Evolutionary conservation across 1,284 basidiomycete species (phyloP).

Genomic region (Laetiporus sulphureus): DNA sequence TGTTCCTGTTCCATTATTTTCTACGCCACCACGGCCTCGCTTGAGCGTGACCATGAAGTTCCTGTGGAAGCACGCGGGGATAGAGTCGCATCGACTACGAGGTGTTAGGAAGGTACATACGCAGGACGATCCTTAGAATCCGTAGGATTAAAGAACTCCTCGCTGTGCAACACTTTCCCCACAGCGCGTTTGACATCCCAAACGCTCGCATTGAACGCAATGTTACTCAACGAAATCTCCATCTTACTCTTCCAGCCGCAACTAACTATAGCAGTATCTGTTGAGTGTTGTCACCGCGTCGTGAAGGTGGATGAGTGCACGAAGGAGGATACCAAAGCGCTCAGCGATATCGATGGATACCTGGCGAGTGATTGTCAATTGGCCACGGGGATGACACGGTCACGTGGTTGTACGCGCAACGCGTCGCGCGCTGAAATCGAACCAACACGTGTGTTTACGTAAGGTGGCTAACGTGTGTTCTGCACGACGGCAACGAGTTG

Average conservation of each 20-base stretch:
- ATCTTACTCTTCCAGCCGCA: too few species aligned
- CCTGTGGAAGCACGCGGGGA: too few species aligned
- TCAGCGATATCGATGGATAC: too few species aligned
- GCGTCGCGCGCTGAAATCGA: constrained; percentile 15
- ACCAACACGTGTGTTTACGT: constrained; percentile 18
- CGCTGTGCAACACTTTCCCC: constrained; percentile 47
- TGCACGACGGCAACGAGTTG: too few species aligned
- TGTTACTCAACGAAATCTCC: too few species aligned
- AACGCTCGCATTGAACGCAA: too few species aligned
- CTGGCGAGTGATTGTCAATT: too few species aligned
- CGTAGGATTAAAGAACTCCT: constrained; percentile 38
- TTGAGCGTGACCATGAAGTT: constrained; percentile 57
- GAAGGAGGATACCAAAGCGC: too few species aligned
- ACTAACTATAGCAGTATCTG: too few species aligned
- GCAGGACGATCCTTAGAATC: constrained; percentile 26
- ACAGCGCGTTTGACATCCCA: constrained; percentile 53
- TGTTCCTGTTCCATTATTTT: constrained; percentile 51
- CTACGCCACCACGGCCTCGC: constrained; percentile 40
- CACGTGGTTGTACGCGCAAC: constrained; percentile 16
- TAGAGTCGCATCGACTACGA: constrained; percentile 21
- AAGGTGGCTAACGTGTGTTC: constrained; percentile 14
- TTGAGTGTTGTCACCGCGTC: too few species aligned
- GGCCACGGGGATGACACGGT: constrained; percentile 7
- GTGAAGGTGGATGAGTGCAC: too few species aligned
- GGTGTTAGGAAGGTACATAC: constrained; percentile 15